Evolutionary conservation across 2,329 filamentous ascomycete species (phyloP).

Genomic region (Colletotrichum echinochloae): DNA sequence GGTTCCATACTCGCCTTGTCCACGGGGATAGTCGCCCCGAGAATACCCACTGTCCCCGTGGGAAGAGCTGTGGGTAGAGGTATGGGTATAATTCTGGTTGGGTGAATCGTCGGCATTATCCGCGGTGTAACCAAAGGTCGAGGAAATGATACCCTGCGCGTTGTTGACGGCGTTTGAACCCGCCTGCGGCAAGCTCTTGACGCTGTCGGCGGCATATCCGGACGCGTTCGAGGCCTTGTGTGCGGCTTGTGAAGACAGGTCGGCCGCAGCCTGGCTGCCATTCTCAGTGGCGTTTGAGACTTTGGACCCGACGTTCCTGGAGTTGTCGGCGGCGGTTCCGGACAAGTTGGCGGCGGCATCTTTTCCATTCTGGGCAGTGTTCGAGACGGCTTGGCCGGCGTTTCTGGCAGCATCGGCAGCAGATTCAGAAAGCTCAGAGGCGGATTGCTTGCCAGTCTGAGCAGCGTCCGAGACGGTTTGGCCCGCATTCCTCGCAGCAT

Average conservation of each 20-base stretch:
- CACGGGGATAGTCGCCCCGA: not conserved
- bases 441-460: not conserved
- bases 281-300: not conserved
- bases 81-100: not conserved
- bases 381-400: not conserved
- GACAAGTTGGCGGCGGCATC: constrained; percentile 1
- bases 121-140: not conserved
- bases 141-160: not conserved
- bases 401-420: not conserved
- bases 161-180: not conserved
- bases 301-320: not conserved
- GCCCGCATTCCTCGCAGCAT: not conserved
- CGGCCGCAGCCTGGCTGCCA: not conserved
- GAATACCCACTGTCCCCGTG: too few relatives aligned
- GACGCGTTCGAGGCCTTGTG: not conserved
- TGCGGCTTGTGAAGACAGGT: not conserved
- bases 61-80: not conserved
- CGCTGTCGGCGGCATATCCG: not conserved
- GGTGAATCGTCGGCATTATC: not conserved
- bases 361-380: not conserved
- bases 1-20: not conserved
- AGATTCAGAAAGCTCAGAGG: not conserved
- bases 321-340: not conserved
- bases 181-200: not conserved
- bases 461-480: not conserved